Conservation (phyloP, 768 basidiomycete genomes). For the Hemileccinum impolitum region DNA sequence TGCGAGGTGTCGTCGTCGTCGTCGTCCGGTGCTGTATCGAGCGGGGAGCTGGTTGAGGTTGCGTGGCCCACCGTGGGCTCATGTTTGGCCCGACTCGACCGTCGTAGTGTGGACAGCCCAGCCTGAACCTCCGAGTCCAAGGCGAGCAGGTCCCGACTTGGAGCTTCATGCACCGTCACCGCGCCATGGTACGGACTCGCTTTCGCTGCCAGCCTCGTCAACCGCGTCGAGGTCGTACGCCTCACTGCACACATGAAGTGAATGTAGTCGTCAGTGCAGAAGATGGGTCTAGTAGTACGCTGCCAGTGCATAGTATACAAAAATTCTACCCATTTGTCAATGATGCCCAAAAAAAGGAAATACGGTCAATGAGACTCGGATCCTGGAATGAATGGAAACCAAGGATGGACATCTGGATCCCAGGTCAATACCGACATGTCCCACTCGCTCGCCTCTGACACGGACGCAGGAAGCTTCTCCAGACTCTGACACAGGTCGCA, state of each 20-base stretch:
- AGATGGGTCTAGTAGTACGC: no score
- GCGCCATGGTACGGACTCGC: conserved; percentile 43
- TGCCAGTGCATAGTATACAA: no score
- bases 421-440: conserved; percentile 42
- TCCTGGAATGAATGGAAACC: no score
- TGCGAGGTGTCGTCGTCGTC: no score
- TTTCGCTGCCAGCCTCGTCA: conserved; percentile 35
- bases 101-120: conserved; percentile 15
- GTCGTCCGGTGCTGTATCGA: no score
- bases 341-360: no score
- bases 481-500: conserved; percentile 38
- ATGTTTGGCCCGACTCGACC: conserved; percentile 32
- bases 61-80: conserved; percentile 7
- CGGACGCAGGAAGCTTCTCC: conserved; percentile 34
- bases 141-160: no score
- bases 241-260: conserved; percentile 28
- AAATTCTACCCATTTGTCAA: no score
- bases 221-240: no score
- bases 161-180: conserved; percentile 40
- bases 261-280: no score
- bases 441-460: conserved; percentile 35
- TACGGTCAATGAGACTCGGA: no score
- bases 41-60: no score
- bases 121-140: not conserved
- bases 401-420: conserved; percentile 46